Conservation (phyloP, 768 basidiomycete genomes). For the Trametes elegans region DNA sequence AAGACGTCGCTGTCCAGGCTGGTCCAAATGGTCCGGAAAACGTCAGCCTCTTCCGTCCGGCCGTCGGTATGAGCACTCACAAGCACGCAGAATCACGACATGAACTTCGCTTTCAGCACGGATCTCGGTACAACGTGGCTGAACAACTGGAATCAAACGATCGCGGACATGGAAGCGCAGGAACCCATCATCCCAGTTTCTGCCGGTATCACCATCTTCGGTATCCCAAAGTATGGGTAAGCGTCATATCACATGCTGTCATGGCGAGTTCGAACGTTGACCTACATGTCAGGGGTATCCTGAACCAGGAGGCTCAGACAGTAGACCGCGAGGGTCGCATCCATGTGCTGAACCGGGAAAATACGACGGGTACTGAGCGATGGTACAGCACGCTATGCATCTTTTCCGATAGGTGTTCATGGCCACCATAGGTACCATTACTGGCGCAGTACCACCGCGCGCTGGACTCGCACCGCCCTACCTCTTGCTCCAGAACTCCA, state of each 20-base stretch:
- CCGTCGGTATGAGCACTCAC: not conserved
- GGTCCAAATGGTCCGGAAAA: constrained; percentile 41
- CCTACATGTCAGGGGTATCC: constrained; percentile 26
- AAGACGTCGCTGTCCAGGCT: constrained; percentile 38
- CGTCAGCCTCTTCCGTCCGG: constrained; percentile 14
- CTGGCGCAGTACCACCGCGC: constrained; percentile 27
- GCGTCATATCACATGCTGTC: not conserved
- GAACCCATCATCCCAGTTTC: constrained; percentile 34
- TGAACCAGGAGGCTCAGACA: constrained; percentile 35
- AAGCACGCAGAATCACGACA: constrained; percentile 34
- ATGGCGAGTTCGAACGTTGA: not conserved
- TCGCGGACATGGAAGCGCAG: constrained; percentile 27
- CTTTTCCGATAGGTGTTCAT: not conserved
- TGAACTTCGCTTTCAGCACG: constrained; percentile 32
- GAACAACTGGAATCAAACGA: constrained; percentile 37
- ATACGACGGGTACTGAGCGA: constrained; percentile 34
- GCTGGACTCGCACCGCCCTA: constrained; percentile 36
- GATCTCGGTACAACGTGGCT: constrained; percentile 34
- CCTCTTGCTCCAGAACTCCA: constrained; percentile 26
- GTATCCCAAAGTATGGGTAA: constrained; percentile 38
- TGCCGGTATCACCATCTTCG: constrained; percentile 35
- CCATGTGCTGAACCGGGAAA: constrained; percentile 38
- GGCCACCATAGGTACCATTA: constrained; percentile 26
- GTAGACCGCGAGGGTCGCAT: constrained; percentile 30
- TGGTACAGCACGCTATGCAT: constrained; percentile 24